Conservation (phyloP, 805 yeast genomes). For the Candida adriatica region DNA sequence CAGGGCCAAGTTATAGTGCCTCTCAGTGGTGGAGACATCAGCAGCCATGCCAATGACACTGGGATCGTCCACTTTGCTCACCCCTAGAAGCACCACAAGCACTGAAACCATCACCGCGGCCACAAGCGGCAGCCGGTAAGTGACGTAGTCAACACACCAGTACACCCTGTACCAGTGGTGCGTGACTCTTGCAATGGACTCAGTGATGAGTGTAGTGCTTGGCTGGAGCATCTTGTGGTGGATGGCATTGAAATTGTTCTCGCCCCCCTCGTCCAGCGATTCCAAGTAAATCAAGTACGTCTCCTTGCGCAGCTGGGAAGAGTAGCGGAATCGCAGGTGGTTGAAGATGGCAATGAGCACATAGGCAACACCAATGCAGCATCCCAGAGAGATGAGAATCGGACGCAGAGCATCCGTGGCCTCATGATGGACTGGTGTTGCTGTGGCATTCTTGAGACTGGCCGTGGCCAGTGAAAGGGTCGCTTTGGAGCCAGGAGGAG, state of each 20-base stretch:
- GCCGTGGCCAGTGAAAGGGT: neutral
- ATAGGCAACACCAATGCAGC: slow-evolving; percentile 3
- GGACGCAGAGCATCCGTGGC: neutral
- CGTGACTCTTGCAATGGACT: neutral
- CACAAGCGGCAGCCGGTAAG: slow-evolving; percentile 3
- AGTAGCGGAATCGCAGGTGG: slow-evolving; percentile 8
- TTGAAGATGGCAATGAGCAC: slow-evolving; percentile 4
- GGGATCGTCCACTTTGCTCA: neutral
- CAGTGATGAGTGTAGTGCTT: slow-evolving; percentile 5
- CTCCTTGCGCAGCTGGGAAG: slow-evolving; percentile 5
- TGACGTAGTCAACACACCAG: slow-evolving; percentile 5
- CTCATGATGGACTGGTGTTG: neutral
- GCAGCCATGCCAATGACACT: neutral
- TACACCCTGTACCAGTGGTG: slow-evolving; percentile 5
- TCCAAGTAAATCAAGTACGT: neutral
- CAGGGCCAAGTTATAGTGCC: neutral
- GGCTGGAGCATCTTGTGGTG: slow-evolving; percentile 3
- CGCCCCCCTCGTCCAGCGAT: neutral
- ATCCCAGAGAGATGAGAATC: slow-evolving; percentile 4
- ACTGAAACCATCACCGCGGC: slow-evolving; percentile 2
- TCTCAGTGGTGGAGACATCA: neutral
- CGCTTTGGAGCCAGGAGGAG: neutral
- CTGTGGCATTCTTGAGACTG: neutral
- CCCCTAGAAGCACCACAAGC: slow-evolving; percentile 1
- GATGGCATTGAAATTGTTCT: slow-evolving; percentile 4